Evolutionary conservation across 352 stramenopile genomes (phyloP), one percentile per base, ranked within the genome.

Genomic region (Phytophthora sp.): DNA sequence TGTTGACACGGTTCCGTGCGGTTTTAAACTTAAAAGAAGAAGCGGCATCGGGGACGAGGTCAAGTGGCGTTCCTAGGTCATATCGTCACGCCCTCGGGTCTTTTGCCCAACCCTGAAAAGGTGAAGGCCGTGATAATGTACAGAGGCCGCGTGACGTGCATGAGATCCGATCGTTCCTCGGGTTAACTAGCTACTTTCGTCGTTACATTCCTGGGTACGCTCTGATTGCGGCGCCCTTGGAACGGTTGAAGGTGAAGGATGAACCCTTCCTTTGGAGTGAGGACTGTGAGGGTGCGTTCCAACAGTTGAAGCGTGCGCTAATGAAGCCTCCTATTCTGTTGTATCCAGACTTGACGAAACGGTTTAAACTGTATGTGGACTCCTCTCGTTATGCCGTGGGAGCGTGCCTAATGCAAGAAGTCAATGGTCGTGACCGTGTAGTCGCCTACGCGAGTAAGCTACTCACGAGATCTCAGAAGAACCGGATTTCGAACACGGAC

Each of bases 11-110:
- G 28, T 59, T 51, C 52, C 18, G 1, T 27, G 27, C 0, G 38
- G 38, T 1, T 59, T 59, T 20, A 51, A 59, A 15, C 28, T 51
- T 3, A 59, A 51, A 15, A 51, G 38, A 44, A 51, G 38, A 51
- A 51, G 10, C 51, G 38, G 20, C 38, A 59, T 5, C 51, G 52
- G 26, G 28, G 52, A 31, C 27, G 52, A 3, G 32, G 20, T n/a
- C 52, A 59, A 18, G 39, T 59, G 3, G 38, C 52, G 0, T 51
- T 52, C 30, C 41, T 61, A 1, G 39, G 41, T 7, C 28, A 61
- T 6, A 61, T 61, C 1, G 15, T 45, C 1, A 52, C 53, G 0
- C 49, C 51, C 1, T 32, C 51, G 0, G 37, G 38, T 15, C 50
- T 60, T 1, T 17, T 60, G 18, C 51, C 51, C 0, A 53, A 53